Evolutionary conservation across 2,329 filamentous ascomycete genomes (phyloP).

Genomic region (Aspergillus carbonarius): DNA sequence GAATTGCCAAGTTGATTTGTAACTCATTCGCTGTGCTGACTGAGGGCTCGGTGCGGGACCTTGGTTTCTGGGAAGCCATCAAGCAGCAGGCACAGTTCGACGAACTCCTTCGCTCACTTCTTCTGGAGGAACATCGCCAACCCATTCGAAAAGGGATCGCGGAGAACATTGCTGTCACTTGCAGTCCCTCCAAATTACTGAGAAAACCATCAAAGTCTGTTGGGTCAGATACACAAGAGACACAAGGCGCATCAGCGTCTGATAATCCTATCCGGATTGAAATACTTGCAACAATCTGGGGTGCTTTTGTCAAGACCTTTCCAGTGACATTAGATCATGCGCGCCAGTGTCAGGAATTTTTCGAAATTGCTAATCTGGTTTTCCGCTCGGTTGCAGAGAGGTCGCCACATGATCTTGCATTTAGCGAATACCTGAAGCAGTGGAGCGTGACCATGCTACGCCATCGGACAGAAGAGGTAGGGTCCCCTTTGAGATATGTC

Average conservation of each 20-base stretch:
- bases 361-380: conserved; percentile 44
- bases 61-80: conserved; percentile 47
- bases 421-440: conserved; percentile 41
- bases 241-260: conserved; percentile 8
- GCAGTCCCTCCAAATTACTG: conserved; percentile 31
- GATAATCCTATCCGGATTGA: conserved; percentile 36
- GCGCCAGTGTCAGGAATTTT: conserved; percentile 46
- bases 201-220: conserved; percentile 27
- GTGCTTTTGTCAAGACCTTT: conserved; percentile 42
- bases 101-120: conserved; percentile 40
- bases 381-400: conserved; percentile 44
- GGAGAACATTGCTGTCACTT: conserved; percentile 40
- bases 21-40: conserved; percentile 49
- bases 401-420: conserved; percentile 37
- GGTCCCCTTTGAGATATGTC: background rate
- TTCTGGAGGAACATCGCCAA: conserved; percentile 46
- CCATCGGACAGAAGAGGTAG: conserved; percentile 46
- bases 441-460: conserved; percentile 46
- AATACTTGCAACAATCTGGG: conserved; percentile 48
- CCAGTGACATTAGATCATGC: conserved; percentile 39
- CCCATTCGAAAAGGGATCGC: conserved; percentile 39
- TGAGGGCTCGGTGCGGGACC: conserved; percentile 50
- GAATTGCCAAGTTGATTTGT: conserved; percentile 40
- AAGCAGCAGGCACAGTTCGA: conserved; percentile 39
- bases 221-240: conserved; percentile 17